These are phyloP conservation scores for Nelumbo lutea DNA, from an alignment of 164 flowering plant genomes.

Conservation along the genomic window DNA sequence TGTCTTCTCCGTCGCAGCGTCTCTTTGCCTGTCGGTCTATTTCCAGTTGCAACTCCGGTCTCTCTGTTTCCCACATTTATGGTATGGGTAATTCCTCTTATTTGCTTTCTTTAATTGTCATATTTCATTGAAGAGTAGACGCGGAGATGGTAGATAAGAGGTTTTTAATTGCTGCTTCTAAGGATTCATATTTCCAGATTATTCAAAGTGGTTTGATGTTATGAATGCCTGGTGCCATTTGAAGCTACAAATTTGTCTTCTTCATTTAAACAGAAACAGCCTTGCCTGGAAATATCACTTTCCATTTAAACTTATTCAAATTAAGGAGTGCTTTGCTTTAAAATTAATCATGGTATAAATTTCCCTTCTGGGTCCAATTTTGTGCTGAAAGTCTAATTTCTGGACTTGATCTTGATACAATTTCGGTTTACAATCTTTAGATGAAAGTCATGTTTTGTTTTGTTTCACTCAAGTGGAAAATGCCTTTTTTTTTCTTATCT, in stretches of 20 bases:
- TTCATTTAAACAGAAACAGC: neutral
- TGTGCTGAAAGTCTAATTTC: neutral
- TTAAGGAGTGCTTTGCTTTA: too few relatives aligned
- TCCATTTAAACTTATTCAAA: too few relatives aligned
- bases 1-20: slow-evolving; percentile 29
- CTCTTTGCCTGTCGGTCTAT: neutral
- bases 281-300: neutral
- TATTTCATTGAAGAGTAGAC: neutral
- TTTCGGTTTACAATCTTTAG: neutral
- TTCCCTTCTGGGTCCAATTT: too few relatives aligned
- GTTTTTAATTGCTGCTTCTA: neutral
- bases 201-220: neutral
- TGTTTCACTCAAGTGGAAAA: neutral
- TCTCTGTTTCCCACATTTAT: slow-evolving; percentile 17
- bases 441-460: neutral
- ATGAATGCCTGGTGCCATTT: neutral
- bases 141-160: too few relatives aligned
- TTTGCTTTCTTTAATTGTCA: neutral
- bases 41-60: slow-evolving; percentile 10
- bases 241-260: neutral
- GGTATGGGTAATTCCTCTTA: slow-evolving; percentile 12
- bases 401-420: neutral
- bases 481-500: neutral
- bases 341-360: too few relatives aligned
- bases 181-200: neutral